These are phyloP conservation scores for Hypsizygus marmoreus DNA, from an alignment of 768 basidiomycete genomes.

Conservation along the genomic window DNA sequence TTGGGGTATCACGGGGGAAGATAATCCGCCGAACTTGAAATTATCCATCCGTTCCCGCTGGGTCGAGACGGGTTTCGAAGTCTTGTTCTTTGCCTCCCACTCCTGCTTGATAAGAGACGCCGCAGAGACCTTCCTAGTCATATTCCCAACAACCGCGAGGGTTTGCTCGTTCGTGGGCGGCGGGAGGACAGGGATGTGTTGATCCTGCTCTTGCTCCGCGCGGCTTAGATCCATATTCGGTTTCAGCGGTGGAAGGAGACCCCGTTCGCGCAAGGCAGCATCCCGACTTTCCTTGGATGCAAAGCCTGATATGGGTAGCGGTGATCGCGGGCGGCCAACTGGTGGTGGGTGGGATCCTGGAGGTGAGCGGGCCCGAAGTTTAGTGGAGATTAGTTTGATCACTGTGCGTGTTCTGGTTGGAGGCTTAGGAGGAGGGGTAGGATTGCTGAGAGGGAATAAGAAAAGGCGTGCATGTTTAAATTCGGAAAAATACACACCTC, in stretches of 20 bases:
- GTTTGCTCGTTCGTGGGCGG: conserved; percentile 13
- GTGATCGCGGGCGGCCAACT: conserved; percentile 12
- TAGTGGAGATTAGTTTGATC: conserved; percentile 35
- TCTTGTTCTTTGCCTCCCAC: conserved; percentile 48
- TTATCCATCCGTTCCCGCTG: conserved; percentile 30
- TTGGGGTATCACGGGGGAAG: conserved; percentile 5
- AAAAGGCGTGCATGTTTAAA: too few species aligned
- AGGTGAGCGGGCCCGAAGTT: conserved; percentile 23
- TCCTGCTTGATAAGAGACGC: conserved; percentile 55
- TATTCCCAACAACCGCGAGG: conserved; percentile 13
- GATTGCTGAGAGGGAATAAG: conserved; percentile 5
- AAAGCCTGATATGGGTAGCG: conserved; percentile 19
- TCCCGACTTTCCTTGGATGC: conserved; percentile 43
- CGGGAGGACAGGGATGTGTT: conserved; percentile 35
- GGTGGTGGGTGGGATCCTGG: conserved; percentile 12
- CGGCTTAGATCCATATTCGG: conserved; percentile 44
- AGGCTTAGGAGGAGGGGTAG: conserved; percentile 15
- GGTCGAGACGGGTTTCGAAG: conserved; percentile 13
- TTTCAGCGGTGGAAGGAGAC: conserved; percentile 51
- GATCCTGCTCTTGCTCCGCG: conserved; percentile 39
- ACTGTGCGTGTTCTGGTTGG: conserved; percentile 32
- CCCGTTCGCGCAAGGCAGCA: conserved; percentile 62
- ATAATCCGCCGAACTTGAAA: conserved; percentile 36
- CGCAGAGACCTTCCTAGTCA: conserved; percentile 33
- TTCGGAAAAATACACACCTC: too few species aligned